Base-by-base conservation (phyloP, 1,284 basidiomycete species). In the Ustilago nuda region DNA sequence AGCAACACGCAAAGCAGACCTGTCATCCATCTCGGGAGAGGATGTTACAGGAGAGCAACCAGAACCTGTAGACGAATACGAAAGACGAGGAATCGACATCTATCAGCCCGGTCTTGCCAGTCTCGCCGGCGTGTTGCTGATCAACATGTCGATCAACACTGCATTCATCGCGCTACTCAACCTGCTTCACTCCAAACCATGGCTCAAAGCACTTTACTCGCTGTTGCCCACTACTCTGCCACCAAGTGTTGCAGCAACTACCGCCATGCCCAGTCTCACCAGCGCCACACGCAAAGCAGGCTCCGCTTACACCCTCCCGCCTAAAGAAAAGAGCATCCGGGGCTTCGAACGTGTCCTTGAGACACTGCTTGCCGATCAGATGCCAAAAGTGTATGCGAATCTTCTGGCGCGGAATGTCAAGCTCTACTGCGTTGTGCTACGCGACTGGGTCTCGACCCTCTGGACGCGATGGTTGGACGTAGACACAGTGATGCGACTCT, bases 81-180 rank as follows among this genome's bases (percentile, higher is more conserved):
- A 51, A 3, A 15, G 23, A 36, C 71, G 76, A 8, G 76, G 72
- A 30, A 74, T 78, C 61, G 61, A 73, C 36, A 51, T 82, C 58
- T 85, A 84, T 65, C 82, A 79, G 8, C 64, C 69, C 17, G 86
- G 86, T 12, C 75, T 81, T 1, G 82, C 86, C 8, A 83, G 87
- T 23, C 89, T 97, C 43, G 93, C 92, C 11, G 94, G 92, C 0
- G 95, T 97, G 92, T 89, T 97, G 68, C 88, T 98, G 39, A 88
- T 98, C 80, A 95, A 93, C 81, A 92, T 97, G 89, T 88, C 93
- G 0, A 84, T 87, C 3, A 87, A 90, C 12, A 90, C 91, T 41
- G 94, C 92, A 0, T 98, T 98, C 83, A 87, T 94, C 59, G 91
- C 92, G 4, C 91, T 98, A 88, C 88, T 94, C 66, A 99, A 99